Conservation (phyloP, 306 rosid species). For the Crataegus laevigata region DNA sequence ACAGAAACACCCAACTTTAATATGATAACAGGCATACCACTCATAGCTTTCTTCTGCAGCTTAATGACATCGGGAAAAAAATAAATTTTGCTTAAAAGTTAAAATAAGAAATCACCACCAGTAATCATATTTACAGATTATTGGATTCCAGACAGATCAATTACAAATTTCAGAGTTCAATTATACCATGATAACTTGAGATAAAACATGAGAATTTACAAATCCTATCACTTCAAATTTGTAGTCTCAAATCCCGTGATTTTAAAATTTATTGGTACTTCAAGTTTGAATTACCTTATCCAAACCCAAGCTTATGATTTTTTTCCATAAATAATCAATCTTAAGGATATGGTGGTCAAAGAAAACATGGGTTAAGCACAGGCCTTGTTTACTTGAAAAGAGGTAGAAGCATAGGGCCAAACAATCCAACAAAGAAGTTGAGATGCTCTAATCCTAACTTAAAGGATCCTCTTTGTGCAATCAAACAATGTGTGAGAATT, state of each 20-base stretch:
- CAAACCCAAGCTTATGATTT: background rate
- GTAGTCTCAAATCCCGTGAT: background rate
- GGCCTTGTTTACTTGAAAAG: background rate
- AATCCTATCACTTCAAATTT: background rate
- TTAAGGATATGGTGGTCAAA: background rate
- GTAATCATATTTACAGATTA: background rate
- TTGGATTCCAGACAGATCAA: background rate
- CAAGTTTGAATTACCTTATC: background rate
- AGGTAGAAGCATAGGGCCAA: too few relatives aligned
- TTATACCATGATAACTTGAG: background rate
- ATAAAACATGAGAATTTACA: background rate
- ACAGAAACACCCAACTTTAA: background rate
- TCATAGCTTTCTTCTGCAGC: background rate
- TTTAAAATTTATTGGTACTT: background rate
- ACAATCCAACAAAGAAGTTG: too few relatives aligned
- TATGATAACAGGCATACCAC: background rate
- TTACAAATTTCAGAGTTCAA: background rate
- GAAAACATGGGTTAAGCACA: background rate
- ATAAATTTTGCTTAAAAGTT: background rate
- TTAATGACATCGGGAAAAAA: background rate
- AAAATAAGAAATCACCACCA: background rate
- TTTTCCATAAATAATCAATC: background rate
- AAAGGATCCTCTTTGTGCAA: too few relatives aligned
- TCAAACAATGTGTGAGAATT: too few relatives aligned
- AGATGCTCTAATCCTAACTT: too few relatives aligned